A percentile compares a stretch with the other conserved stretches of the same genome.
These are phyloP conservation scores for Candolleomyces eurysporus DNA, from an alignment of 768 basidiomycete species.

Conservation along the genomic window DNA sequence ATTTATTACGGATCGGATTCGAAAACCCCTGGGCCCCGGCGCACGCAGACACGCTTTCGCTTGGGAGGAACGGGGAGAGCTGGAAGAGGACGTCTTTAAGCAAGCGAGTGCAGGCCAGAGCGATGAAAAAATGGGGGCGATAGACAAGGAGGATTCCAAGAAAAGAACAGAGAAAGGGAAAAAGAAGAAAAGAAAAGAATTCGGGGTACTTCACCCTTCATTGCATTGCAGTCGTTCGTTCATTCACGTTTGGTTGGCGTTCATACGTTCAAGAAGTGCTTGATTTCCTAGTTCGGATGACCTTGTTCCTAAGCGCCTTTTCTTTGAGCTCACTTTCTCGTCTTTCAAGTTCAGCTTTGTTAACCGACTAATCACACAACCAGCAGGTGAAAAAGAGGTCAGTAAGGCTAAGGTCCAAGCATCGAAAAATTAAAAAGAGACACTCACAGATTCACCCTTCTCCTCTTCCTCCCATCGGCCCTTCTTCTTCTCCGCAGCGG, in stretches of 20 bases:
- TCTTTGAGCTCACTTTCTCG: slow-evolving; percentile 83
- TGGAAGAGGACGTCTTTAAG: neutral
- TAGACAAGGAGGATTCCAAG: neutral
- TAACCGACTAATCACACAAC: slow-evolving; percentile 4
- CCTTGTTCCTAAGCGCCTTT: slow-evolving; percentile 78
- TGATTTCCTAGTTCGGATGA: slow-evolving; percentile 64
- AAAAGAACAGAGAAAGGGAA: neutral
- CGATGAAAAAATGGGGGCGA: neutral
- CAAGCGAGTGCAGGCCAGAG: neutral
- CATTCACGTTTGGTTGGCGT: neutral
- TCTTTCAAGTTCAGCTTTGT: slow-evolving; percentile 53
- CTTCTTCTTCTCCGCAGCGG: slow-evolving; percentile 45
- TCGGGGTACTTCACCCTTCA: slow-evolving; percentile 4
- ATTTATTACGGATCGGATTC: too few species aligned
- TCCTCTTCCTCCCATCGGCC: neutral
- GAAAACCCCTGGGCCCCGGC: too few species aligned
- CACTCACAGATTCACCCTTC: slow-evolving; percentile 30
- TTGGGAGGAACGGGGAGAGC: neutral
- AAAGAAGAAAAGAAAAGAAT: neutral
- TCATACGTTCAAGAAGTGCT: slow-evolving; percentile 9
- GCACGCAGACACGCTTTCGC: neutral
- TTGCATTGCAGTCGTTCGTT: too few species aligned
- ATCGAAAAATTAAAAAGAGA: too few species aligned
- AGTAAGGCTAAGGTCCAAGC: too few species aligned
- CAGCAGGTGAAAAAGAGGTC: too few species aligned